phyloP scores from a whole-genome alignment of 106 monocot species.

The Apostasia shenzhenica region DNA sequence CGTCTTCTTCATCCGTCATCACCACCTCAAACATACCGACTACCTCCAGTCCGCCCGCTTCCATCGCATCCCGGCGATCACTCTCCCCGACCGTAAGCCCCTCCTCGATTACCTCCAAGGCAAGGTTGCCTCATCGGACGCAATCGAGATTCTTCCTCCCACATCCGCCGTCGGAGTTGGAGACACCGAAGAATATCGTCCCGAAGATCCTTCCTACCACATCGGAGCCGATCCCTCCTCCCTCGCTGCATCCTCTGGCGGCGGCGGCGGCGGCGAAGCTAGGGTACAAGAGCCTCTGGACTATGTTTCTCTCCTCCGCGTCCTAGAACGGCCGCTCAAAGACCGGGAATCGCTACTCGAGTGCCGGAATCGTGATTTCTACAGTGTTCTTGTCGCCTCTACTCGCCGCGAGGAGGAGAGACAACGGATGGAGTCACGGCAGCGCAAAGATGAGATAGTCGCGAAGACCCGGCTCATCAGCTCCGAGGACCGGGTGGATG shows the following conservation, averaged over 20 bases:
- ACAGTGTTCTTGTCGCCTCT: slow-evolving; percentile 49
- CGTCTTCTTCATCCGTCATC: slow-evolving; percentile 72
- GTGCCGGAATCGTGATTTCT: slow-evolving; percentile 65
- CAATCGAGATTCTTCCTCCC: slow-evolving; percentile 28
- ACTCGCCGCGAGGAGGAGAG: slow-evolving; percentile 74
- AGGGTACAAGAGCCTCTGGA: slow-evolving; percentile 9
- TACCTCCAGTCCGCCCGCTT: slow-evolving; percentile 73
- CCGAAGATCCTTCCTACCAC: slow-evolving; percentile 15
- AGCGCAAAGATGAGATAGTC: slow-evolving; percentile 76
- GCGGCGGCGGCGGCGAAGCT: slow-evolving; percentile 7
- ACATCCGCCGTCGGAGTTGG: background rate
- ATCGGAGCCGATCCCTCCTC: background rate
- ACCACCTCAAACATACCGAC: slow-evolving; percentile 78
- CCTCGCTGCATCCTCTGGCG: slow-evolving; percentile 4
- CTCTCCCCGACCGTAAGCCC: slow-evolving; percentile 83
- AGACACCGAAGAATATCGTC: slow-evolving; percentile 31
- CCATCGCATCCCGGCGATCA: slow-evolving; percentile 71
- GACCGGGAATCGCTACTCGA: slow-evolving; percentile 78
- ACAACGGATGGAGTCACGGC: slow-evolving; percentile 55
- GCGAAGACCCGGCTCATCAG: slow-evolving; percentile 60
- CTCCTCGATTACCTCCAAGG: slow-evolving; percentile 91
- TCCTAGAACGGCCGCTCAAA: slow-evolving; percentile 80
- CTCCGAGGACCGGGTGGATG: slow-evolving; percentile 23
- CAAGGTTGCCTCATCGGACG: slow-evolving; percentile 32
- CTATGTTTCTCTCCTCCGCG: slow-evolving; percentile 48